phyloP scores from a whole-genome alignment of 208 protist genomes.

The Naegleria lovaniensis region DNA sequence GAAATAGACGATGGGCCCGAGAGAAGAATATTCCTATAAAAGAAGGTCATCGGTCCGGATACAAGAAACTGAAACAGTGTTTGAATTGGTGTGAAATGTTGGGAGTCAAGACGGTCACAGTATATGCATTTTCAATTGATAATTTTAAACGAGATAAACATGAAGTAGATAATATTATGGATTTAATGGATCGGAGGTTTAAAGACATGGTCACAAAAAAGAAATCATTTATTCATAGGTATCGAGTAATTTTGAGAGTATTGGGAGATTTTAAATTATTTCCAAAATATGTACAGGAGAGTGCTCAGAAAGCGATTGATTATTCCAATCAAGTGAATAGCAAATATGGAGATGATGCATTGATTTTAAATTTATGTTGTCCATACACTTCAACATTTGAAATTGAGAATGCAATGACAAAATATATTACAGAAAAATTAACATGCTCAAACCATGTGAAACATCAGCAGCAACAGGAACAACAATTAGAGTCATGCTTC shows the following conservation, averaged over 20 bases:
- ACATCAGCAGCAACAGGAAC: neutral
- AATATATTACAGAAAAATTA: neutral
- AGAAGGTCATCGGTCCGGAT: constrained; percentile 50
- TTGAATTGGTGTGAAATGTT: constrained; percentile 64
- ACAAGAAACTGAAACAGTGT: constrained; percentile 52
- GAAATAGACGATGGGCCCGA: constrained; percentile 63
- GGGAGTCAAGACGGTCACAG: constrained; percentile 55
- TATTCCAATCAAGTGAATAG: constrained; percentile 30
- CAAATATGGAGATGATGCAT: constrained; percentile 27
- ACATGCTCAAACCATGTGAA: neutral
- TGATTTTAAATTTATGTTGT: constrained; percentile 61
- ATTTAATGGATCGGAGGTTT: constrained; percentile 52
- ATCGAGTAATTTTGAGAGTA: constrained; percentile 40
- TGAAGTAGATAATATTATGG: constrained; percentile 65
- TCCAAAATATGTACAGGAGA: neutral
- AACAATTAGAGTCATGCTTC: constrained; percentile 1
- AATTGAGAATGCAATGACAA: constrained; percentile 45
- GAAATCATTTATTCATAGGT: constrained; percentile 26
- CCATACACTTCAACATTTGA: constrained; percentile 60
- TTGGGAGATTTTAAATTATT: constrained; percentile 45
- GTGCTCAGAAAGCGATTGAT: neutral
- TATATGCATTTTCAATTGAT: constrained; percentile 74
- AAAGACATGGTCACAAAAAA: constrained; percentile 32
- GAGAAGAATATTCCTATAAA: constrained; percentile 31
- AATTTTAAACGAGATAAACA: constrained; percentile 64